Conservation (phyloP, 78 protist genomes). For the Dictyostelium discoideum region DNA sequence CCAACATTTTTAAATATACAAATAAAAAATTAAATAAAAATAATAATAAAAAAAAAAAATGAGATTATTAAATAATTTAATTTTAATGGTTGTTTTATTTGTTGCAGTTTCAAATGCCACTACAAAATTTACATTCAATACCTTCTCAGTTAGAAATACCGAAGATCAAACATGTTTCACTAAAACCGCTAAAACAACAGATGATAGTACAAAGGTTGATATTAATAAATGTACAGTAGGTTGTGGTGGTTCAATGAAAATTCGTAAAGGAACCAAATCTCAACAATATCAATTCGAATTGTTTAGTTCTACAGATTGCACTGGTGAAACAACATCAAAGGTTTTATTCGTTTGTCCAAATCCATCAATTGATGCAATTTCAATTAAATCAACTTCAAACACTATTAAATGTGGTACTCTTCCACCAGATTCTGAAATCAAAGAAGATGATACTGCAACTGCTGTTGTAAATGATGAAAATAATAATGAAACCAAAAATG, state of each 20-base stretch:
- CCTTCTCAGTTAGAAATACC: not conserved
- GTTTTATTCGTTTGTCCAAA: not conserved
- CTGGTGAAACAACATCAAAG: not conserved
- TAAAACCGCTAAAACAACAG: not conserved
- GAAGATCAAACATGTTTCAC: not conserved
- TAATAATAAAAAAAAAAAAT: not conserved
- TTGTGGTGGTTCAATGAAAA: conserved; percentile 17
- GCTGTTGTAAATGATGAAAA: not conserved
- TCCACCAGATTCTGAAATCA: not conserved
- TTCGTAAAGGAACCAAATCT: not conserved
- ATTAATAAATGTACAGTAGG: not conserved
- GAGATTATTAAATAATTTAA: conserved; percentile 11
- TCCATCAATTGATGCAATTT: not conserved
- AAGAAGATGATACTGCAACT: not conserved
- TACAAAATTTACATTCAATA: not conserved
- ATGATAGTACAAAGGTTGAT: not conserved
- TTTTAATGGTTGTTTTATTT: not conserved
- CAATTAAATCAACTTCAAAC: not conserved
- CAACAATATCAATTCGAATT: not conserved
- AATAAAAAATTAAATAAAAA: not conserved
- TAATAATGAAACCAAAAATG: not conserved
- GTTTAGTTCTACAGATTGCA: not conserved
- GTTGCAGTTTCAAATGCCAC: not conserved
- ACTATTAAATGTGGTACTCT: conserved; percentile 4
- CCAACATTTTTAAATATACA: not conserved